Base-by-base conservation (phyloP, 345 rosid species). In the Draba incana region DNA sequence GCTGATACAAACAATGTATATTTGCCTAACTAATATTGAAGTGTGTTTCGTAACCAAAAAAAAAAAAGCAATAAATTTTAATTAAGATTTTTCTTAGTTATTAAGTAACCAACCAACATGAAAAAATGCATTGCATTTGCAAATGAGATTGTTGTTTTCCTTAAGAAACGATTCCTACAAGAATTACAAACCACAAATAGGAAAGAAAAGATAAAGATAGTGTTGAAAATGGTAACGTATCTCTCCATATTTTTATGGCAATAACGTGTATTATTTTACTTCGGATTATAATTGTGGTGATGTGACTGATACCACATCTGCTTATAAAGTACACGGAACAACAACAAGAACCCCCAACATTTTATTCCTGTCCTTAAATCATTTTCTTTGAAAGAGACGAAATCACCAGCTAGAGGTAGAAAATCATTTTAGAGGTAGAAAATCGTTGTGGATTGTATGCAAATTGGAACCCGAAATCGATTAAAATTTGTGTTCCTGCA, bases 141-240 rank as follows among this genome's bases (percentile, higher is more conserved):
- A 46, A 42, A 51, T 24, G 25, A 24, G 0, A 0, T 38, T 14
- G 12, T 64, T 49, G 12, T 49, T 50, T 8, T n/a, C 50, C 35
- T 59, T 43, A 6, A 58, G 14, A 3, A 14, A 43, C 3, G 10
- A 5, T 23, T 9, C 9, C 24, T 8, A 20, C 20, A 20, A 20
- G 20, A 20, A 20, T 20, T 20, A 20, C 20, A 10, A 15, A 62
- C 20, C 4, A 2, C 15, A 23, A 46, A 62, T 16, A 4, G 3
- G 6, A 16, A 6, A 31, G 4, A 12, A 44, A 55, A 5, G 28
- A 20, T 20, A 20, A 20, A 67, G 35, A 33, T 46, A n/a, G 72
- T 46, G 1, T 56, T 14, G 45, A 56, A 56, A 2, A 60, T 41
- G 67, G 67, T 49, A 70, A 70, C 61, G 74, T 60, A 60, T 59